Conservation (phyloP, 257 asterid genomes). For the Euphrasia confusa region DNA sequence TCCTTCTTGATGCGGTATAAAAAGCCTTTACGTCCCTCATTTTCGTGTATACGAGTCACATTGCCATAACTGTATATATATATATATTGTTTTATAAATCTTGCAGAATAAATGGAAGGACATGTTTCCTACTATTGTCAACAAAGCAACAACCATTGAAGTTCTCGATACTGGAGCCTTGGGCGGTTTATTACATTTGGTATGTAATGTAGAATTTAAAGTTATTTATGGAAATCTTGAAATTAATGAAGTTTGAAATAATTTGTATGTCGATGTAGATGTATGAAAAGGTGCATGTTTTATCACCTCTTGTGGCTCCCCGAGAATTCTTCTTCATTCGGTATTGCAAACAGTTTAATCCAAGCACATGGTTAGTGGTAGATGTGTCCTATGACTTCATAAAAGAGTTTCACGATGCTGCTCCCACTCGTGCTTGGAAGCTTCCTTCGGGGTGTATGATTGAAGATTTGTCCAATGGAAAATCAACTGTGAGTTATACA, state of each 20-base stretch:
- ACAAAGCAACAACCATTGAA: constrained; percentile 44
- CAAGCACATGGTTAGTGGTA: constrained; percentile 51
- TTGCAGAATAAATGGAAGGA: constrained; percentile 61
- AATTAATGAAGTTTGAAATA: neutral
- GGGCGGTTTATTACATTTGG: constrained; percentile 52
- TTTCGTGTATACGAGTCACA: neutral
- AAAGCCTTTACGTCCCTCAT: neutral
- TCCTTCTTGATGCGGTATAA: constrained; percentile 52
- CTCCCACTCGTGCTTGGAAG: constrained; percentile 48
- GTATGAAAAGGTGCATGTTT: constrained; percentile 51
- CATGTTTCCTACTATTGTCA: constrained; percentile 52
- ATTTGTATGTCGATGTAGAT: constrained; percentile 38
- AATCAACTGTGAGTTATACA: constrained; percentile 40
- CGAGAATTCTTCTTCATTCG: constrained; percentile 63
- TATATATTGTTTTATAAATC: neutral
- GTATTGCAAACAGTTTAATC: constrained; percentile 42
- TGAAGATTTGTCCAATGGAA: constrained; percentile 53
- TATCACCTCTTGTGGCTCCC: constrained; percentile 73
- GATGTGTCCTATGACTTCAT: constrained; percentile 52
- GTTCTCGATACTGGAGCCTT: constrained; percentile 35
- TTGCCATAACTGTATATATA: neutral
- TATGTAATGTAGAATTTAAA: constrained; percentile 18
- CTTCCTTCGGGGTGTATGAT: constrained; percentile 73
- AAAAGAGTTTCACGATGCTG: constrained; percentile 35
- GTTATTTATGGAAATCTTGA: neutral